phyloP scores from a whole-genome alignment of 2,329 filamentous ascomycete species.

The Penicillium sclerotigenum region DNA sequence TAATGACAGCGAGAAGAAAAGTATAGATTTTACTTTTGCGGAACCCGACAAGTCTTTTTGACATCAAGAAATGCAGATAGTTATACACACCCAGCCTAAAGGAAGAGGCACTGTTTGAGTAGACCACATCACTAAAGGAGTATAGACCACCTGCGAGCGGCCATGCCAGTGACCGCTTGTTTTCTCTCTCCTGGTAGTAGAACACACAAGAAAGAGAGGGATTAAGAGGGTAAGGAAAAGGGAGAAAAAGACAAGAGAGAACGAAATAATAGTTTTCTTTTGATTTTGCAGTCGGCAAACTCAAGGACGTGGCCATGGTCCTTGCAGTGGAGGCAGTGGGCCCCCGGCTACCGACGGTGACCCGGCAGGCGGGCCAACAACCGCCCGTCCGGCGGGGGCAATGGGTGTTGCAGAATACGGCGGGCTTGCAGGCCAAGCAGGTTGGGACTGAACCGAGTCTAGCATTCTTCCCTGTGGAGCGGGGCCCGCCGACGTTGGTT shows the following conservation, averaged over 20 bases:
- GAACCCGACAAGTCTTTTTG: neutral
- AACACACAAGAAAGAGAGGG: neutral
- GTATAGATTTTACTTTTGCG: neutral
- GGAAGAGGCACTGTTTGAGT: neutral
- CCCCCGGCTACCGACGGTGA: constrained; percentile 18
- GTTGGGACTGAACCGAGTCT: constrained; percentile 15
- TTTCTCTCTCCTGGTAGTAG: neutral
- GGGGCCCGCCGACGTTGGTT: neutral
- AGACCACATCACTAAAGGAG: neutral
- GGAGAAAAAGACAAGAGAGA: constrained; percentile 10
- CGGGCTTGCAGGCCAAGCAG: constrained; percentile 17
- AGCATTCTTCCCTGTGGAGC: constrained; percentile 5
- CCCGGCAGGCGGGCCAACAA: constrained; percentile 5
- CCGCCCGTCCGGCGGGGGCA: constrained; percentile 3
- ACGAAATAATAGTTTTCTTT: constrained; percentile 2
- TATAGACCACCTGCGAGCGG: constrained; percentile 7
- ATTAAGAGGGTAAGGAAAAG: constrained; percentile 9
- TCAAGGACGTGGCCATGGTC: constrained; percentile 20
- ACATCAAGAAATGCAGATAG: constrained; percentile 7
- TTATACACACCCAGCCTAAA: constrained; percentile 13
- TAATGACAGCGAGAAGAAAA: neutral
- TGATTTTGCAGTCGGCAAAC: neutral
- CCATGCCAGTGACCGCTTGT: constrained; percentile 20
- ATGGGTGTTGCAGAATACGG: constrained; percentile 14
- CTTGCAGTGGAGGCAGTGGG: constrained; percentile 21